These are phyloP conservation scores for Yamadazyma mexicana DNA, from an alignment of 1,139 yeast species.

Conservation along the genomic window DNA sequence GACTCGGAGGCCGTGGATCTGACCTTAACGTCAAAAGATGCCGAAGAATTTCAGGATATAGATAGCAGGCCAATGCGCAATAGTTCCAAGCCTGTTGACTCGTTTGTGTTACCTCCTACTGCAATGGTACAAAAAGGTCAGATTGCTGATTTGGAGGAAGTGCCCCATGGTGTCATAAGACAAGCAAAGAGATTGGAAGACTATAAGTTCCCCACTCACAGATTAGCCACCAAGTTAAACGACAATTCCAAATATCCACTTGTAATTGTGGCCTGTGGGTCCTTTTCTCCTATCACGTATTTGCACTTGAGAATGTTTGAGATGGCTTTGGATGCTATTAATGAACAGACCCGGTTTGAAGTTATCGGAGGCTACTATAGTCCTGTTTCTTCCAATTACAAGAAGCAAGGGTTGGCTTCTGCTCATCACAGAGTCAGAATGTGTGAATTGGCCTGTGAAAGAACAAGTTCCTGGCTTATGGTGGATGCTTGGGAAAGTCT, in stretches of 20 bases:
- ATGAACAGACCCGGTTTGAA: conserved; percentile 90
- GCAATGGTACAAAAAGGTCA: conserved; percentile 62
- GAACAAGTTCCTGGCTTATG: conserved; percentile 97
- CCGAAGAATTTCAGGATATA: not conserved
- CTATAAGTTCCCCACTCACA: conserved; percentile 82
- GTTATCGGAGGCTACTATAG: conserved; percentile 96
- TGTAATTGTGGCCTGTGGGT: conserved; percentile 96
- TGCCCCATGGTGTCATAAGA: conserved; percentile 88
- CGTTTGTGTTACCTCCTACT: conserved; percentile 34
- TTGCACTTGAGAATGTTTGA: conserved; percentile 95
- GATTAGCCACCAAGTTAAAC: conserved; percentile 68
- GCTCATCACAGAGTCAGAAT: conserved; percentile 89
- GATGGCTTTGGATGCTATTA: conserved; percentile 94
- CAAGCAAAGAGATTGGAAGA: conserved; percentile 71
- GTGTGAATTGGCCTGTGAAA: conserved; percentile 97
- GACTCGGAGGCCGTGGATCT: conserved; percentile 4
- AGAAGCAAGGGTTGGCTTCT: conserved; percentile 89
- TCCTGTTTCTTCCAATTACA: conserved; percentile 95
- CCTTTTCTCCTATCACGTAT: conserved; percentile 93
- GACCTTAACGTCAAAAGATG: not conserved
- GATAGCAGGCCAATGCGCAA: no score
- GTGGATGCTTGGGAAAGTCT: conserved; percentile 99
- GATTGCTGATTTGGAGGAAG: conserved; percentile 93
- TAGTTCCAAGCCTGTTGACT: not conserved
- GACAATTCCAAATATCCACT: conserved; percentile 84